Base-by-base conservation (phyloP, 129 eudicot species). In the Centaurea solstitialis region DNA sequence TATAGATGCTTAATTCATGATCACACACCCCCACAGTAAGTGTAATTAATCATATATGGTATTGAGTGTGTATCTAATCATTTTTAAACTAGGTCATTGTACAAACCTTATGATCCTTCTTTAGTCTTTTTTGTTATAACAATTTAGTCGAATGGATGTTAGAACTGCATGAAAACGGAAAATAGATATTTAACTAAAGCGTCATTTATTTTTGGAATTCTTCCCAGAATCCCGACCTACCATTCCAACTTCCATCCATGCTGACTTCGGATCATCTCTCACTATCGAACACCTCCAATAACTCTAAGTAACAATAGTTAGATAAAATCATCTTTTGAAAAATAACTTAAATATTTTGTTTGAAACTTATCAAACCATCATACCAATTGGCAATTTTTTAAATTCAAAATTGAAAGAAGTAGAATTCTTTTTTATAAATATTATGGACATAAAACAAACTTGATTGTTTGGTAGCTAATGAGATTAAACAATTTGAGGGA, bases 381-480 rank as follows among this genome's bases (percentile, higher is more conserved):
- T 5, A 6, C 1, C 65, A 53, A 53, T 53, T 53, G 21, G 62
- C 20, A 12, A 12, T 53, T 17, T 11, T 15, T 33, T 30, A 24
- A n/a, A 33, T 13, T 53, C 61, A 61, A 53, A 37, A 65, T 41
- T 7, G 66, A 9, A 45, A 72, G 23, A 21, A 39, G 57, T 18
- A 53, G 45, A 4, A 50, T 11, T 2, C 2, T 26, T 26, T 3
- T 65, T 40, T n/a, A n/a, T n/a, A n/a, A n/a, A 24, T 67, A 40
- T 67, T 67, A 18, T 66, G 30, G 69, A 70, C 77, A 68, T 43
- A 68, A 15, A 78, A 79, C 83, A 9, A 80, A 80, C 84, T 73
- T 64, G 39, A 41, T 69, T 74, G 84, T 81, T 81, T 81, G 79
- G 70, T 81, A 81, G 84, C 84, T 81, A 81, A 28, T 65, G 75